phyloP scores from a whole-genome alignment of 768 basidiomycete genomes.

The Xerocomus spinulosus region DNA sequence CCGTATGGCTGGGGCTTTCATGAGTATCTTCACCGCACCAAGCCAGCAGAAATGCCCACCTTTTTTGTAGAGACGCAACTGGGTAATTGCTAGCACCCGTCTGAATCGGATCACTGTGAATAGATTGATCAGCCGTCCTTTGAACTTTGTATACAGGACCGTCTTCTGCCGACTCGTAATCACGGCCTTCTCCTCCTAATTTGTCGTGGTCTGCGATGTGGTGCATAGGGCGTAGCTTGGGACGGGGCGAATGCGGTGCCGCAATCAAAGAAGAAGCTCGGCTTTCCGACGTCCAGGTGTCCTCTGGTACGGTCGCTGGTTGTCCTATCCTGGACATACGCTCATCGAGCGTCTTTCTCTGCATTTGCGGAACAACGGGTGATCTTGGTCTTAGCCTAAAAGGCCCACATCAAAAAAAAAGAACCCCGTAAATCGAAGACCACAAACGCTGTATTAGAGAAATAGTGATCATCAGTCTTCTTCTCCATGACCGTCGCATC shows the following conservation, averaged over 20 bases:
- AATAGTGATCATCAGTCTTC: not conserved
- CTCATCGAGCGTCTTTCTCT: not conserved
- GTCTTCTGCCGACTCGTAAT: not conserved
- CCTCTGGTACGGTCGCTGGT: not conserved
- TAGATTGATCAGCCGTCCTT: not conserved
- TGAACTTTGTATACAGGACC: not conserved
- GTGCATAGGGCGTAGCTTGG: not conserved
- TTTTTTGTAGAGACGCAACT: not conserved
- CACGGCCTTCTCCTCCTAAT: too few relatives aligned
- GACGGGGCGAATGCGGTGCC: not conserved
- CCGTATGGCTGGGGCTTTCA: not conserved
- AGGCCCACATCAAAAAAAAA: not conserved
- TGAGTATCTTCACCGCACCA: too few relatives aligned
- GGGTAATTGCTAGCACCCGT: not conserved
- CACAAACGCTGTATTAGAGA: conserved; percentile 5
- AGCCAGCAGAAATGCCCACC: not conserved
- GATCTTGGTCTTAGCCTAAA: conserved; percentile 1
- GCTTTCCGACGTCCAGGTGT: not conserved
- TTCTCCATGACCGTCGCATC: not conserved
- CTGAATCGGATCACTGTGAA: not conserved
- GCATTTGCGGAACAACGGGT: not conserved
- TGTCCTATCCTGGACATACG: not conserved
- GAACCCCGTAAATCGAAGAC: not conserved
- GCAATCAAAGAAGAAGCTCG: not conserved
- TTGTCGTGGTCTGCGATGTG: not conserved